phyloP scores from a whole-genome alignment of 371 early-diverging fungal species.

The Capillidium rhysosporum region DNA sequence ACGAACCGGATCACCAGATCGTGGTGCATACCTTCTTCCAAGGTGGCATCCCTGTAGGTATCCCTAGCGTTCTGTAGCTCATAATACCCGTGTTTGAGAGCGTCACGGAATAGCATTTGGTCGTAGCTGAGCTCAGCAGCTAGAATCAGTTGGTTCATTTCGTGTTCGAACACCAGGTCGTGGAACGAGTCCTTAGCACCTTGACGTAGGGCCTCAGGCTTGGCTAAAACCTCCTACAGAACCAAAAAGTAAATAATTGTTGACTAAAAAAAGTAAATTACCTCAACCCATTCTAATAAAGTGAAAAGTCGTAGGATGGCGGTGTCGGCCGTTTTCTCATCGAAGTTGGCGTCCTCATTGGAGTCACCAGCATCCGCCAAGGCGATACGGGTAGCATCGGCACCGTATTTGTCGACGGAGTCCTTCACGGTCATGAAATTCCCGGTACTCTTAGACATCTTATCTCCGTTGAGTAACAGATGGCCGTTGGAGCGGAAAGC shows the following conservation, averaged over 20 bases:
- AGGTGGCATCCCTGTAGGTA: slow-evolving; percentile 68
- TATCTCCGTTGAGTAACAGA: slow-evolving; percentile 89
- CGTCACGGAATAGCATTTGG: slow-evolving; percentile 80
- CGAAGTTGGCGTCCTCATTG: slow-evolving; percentile 99
- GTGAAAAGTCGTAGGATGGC: slow-evolving; percentile 88
- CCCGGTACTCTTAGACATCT: slow-evolving; percentile 99
- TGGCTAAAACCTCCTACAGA: slow-evolving; percentile 21
- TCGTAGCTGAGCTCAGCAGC: slow-evolving; percentile 60
- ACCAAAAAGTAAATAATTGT: no score
- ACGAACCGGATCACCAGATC: slow-evolving; percentile 64
- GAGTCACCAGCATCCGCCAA: slow-evolving; percentile 92
- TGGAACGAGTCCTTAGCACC: slow-evolving; percentile 37
- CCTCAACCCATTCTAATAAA: slow-evolving; percentile 75
- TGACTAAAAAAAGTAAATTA: no score
- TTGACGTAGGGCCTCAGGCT: slow-evolving; percentile 17
- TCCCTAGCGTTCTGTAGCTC: slow-evolving; percentile 83
- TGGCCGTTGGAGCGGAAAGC: slow-evolving; percentile 95
- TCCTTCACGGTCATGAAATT: slow-evolving; percentile 93
- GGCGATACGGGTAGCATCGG: slow-evolving; percentile 94
- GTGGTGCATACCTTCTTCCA: slow-evolving; percentile 60
- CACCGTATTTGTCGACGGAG: slow-evolving; percentile 78
- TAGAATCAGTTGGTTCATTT: slow-evolving; percentile 56
- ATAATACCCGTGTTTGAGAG: slow-evolving; percentile 85
- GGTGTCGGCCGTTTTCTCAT: slow-evolving; percentile 90
- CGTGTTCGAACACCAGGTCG: slow-evolving; percentile 71